Conservation (phyloP, 371 early-diverging fungal species). For the Actinomortierella wolfii region DNA sequence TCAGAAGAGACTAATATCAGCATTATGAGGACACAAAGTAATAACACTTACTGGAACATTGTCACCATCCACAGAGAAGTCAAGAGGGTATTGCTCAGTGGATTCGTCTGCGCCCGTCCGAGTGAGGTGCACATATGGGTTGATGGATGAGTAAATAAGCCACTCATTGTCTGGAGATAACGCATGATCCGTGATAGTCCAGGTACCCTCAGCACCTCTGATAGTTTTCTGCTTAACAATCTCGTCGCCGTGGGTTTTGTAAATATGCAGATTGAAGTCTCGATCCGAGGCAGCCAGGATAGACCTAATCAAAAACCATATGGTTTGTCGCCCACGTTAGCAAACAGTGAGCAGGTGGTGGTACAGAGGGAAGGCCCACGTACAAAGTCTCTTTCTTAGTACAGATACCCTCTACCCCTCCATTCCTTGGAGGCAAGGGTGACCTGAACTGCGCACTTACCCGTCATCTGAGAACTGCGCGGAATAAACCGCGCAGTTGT, state of each 20-base stretch:
- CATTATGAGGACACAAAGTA: no score
- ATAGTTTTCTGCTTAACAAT: constrained; percentile 40
- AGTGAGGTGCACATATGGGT: constrained; percentile 55
- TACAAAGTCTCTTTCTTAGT: no score
- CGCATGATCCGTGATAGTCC: constrained; percentile 61
- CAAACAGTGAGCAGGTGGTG: no score
- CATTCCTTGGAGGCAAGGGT: no score
- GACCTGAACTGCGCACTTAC: constrained; percentile 23
- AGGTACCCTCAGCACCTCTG: constrained; percentile 46
- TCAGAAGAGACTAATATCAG: no score
- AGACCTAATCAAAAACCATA: constrained; percentile 29
- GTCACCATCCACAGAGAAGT: constrained; percentile 37
- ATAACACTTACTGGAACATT: constrained; percentile 45
- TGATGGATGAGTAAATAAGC: constrained; percentile 65
- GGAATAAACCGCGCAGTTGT: constrained; percentile 46
- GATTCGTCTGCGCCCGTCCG: constrained; percentile 46
- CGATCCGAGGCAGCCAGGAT: constrained; percentile 56
- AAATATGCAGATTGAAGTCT: constrained; percentile 56
- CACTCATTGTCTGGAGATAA: constrained; percentile 51
- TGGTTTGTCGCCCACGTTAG: no score
- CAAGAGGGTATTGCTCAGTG: constrained; percentile 40
- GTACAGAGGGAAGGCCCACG: no score
- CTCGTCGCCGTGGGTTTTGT: constrained; percentile 45
- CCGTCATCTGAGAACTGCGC: constrained; percentile 56
- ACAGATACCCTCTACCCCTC: no score